Evolutionary conservation across 257 asterid species (phyloP), one percentile per base, ranked within the genome.

Genomic region (Paulownia fortunei): DNA sequence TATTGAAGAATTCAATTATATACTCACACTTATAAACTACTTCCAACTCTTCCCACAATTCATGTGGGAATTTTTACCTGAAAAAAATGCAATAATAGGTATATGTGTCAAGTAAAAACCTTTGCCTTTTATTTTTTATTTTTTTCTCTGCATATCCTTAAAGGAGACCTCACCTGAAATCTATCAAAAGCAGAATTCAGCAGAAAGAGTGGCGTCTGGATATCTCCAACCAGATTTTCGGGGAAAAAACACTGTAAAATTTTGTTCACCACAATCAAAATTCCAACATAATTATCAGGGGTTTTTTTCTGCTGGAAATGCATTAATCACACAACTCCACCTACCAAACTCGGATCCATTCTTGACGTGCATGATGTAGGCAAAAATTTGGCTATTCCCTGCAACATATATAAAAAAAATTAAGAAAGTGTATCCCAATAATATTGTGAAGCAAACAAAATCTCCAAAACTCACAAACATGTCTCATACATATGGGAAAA

Each of bases 121-220:
- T 30, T 30, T 30, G 2, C 36, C 36, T 30, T 30, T 4, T 30
- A 1, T 30, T 30, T 4, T 30, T 6, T 41, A 7, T 41, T 8
- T 5, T 41, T 41, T 11, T n/a, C n/a, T n/a, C n/a, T n/a, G n/a
- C n/a, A n/a, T n/a, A n/a, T n/a, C n/a, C n/a, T n/a, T n/a, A n/a
- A n/a, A n/a, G n/a, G n/a, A n/a, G n/a, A n/a, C n/a, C 42, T 69
- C 41, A 85, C 86, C 84, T 85, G 86, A 18, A 8, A 71, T 3
- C 9, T 1, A 64, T 83, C 86, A 21, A 74, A 79, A 9, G 61
- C 73, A 10, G 76, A 75, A 30, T 79, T 72, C 0, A 80, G 21
- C 46, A 83, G 15, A 72, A 83, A 79, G 15, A 79, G 64, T 10
- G 87, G 87, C 8, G 84, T 79, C 15, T 39, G 13, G 15, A 79